These are phyloP conservation scores for Taphrina betulina DNA, from an alignment of 1,139 yeast species.

Conservation along the genomic window DNA sequence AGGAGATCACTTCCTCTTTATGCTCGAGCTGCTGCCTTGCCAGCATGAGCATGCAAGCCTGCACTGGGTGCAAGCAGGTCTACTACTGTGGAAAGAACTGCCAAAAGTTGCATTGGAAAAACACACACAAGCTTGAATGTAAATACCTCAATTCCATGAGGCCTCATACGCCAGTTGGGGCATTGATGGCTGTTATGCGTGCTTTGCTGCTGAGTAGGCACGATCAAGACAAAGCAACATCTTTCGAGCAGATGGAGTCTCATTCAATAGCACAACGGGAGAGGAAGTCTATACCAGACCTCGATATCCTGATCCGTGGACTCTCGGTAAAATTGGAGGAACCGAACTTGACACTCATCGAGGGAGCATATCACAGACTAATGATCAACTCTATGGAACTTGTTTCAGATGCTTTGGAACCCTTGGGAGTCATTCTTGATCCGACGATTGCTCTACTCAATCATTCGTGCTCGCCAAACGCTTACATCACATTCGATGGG, in stretches of 20 bases:
- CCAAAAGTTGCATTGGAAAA: constrained; percentile 32
- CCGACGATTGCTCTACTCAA: constrained; percentile 46
- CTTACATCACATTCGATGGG: constrained; percentile 41
- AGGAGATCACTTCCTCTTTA: neutral
- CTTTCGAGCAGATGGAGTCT: too few relatives aligned
- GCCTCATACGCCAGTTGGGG: constrained; percentile 30
- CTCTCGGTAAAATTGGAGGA: neutral
- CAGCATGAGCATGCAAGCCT: neutral
- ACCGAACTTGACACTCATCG: neutral
- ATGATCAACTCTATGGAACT: constrained; percentile 30
- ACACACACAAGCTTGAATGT: constrained; percentile 35
- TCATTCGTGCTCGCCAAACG: constrained; percentile 46
- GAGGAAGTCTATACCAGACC: too few relatives aligned
- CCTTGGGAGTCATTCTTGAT: constrained; percentile 47
- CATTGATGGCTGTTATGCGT: constrained; percentile 29
- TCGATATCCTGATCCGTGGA: neutral
- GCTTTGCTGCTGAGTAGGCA: constrained; percentile 26
- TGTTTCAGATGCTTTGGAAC: constrained; percentile 25
- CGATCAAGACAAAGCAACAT: too few relatives aligned
- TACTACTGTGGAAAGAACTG: constrained; percentile 28
- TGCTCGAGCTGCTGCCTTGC: constrained; percentile 4
- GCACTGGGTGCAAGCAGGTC: constrained; percentile 2
- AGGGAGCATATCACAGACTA: neutral
- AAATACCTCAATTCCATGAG: constrained; percentile 8
- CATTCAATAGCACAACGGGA: neutral